These are phyloP conservation scores for Pseudohalonectria lignicola DNA, from an alignment of 2,329 filamentous ascomycete species.

Conservation along the genomic window DNA sequence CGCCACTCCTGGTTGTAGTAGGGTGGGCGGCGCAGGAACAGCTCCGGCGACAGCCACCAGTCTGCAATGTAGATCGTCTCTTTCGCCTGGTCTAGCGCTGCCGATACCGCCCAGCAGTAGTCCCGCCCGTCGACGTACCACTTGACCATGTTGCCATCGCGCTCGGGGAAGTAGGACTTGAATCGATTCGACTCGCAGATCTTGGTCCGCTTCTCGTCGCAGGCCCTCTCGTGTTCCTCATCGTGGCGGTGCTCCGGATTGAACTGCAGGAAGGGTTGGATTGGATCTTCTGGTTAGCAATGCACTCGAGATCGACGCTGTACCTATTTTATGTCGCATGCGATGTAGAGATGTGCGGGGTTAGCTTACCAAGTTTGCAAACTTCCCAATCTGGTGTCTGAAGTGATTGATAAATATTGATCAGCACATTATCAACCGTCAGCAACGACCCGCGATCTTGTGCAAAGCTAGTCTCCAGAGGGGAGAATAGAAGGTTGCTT, in stretches of 20 bases:
- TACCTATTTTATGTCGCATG: no score
- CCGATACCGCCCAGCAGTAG: conserved; percentile 90
- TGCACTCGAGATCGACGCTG: no score
- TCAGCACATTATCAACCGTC: no score
- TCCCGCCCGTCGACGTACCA: conserved; percentile 96
- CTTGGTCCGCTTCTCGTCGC: conserved; percentile 66
- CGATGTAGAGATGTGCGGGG: no score
- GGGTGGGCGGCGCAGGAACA: conserved; percentile 78
- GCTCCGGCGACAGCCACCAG: conserved; percentile 90
- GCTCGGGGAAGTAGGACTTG: conserved; percentile 81
- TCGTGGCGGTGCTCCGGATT: conserved; percentile 89
- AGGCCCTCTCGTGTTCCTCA: conserved; percentile 77
- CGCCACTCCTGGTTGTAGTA: conserved; percentile 76
- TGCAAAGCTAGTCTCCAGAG: no score
- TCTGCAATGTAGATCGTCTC: conserved; percentile 94
- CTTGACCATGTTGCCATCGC: conserved; percentile 77
- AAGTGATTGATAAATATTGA: no score
- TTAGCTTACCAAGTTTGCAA: conserved; percentile 50
- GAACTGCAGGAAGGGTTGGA: conserved; percentile 33
- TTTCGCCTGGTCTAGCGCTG: conserved; percentile 77
- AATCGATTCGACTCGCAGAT: conserved; percentile 71
- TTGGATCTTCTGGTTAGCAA: no score
- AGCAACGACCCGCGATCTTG: no score
- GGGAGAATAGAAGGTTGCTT: conserved; percentile 1
- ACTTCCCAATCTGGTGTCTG: conserved; percentile 50